Base-by-base conservation (phyloP, 768 basidiomycete genomes). In the Calocybe indica region DNA sequence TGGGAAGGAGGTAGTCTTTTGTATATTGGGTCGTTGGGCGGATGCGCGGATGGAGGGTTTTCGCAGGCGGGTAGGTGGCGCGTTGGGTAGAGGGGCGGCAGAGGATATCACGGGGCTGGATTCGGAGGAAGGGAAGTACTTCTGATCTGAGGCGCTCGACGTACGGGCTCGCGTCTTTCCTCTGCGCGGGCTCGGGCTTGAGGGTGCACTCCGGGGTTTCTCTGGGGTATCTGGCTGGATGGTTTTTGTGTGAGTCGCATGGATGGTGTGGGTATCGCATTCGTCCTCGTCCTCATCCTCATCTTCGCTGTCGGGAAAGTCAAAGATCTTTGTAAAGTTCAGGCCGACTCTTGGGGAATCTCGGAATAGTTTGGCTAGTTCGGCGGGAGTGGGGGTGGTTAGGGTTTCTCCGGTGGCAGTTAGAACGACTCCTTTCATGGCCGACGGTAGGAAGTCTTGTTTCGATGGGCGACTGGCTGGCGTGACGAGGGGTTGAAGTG, bases 241-340 rank as follows among this genome's bases (percentile, higher is more conserved):
- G 37, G 58, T 36, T 11, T 15, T 22, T 6, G 40, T 41, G 11
- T 15, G 12, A 22, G 13, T 15, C n/a, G 40, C 22, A 22, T 22
- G 22, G 1, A 22, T 41, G 13, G 40, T 28, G 7, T 22, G 15
- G 6, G 36, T 63, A 63, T 43, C 63, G 15, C 63, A 43, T 50
- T 60, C 51, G 15, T 37, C 45, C 11, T 46, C 44, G 14, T 57
- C 63, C 5, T 66, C 65, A 13, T 56, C 52, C 5, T 63, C 59
- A 15, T 69, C 62, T 45, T 71, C 69, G 12, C 69, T 69, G 36
- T 70, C 67, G n/a, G 69, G 63, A 62, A 83, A 81, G 55, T 88
- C 85, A 52, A 89, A 89, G 41, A 88, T 88, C 63, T 81, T 83
- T 7, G 82, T 76, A 57, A 91, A 91, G 56, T 86, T 80, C 28